Conservation (phyloP, 139 green algal genomes). For the Chlorella sp. region DNA sequence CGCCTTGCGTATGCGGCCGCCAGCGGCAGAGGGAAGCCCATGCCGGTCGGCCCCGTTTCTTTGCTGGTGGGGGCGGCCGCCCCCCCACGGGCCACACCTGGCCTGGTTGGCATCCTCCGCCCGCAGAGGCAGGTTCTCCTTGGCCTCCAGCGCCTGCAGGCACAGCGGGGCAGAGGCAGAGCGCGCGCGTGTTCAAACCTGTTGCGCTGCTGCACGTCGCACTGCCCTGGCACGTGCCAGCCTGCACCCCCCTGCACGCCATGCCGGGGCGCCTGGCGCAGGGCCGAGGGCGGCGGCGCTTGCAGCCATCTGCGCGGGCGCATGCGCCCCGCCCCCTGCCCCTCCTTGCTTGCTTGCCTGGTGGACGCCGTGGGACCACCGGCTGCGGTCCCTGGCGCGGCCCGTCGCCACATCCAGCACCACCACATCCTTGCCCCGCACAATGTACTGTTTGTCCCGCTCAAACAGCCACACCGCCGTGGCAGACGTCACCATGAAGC, state of each 20-base stretch:
- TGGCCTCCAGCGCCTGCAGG: constrained; percentile 75
- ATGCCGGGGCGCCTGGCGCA: too few species aligned
- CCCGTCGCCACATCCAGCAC: constrained; percentile 71
- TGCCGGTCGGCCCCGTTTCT: too few species aligned
- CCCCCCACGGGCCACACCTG: too few species aligned
- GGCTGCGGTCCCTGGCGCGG: constrained; percentile 30
- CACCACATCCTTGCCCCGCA: constrained; percentile 50
- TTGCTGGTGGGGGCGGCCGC: too few species aligned
- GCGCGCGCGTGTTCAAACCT: too few species aligned
- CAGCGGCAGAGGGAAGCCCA: too few species aligned
- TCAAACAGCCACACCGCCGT: constrained; percentile 55
- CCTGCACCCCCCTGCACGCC: too few species aligned
- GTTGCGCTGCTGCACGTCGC: too few species aligned
- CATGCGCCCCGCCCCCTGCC: background rate
- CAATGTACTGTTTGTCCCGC: constrained; percentile 71
- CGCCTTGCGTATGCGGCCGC: too few species aligned
- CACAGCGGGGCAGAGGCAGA: background rate
- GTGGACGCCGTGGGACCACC: constrained; percentile 74
- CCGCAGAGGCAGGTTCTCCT: constrained; percentile 58
- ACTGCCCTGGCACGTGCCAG: too few species aligned
- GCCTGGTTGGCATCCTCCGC: constrained; percentile 28
- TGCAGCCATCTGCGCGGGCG: too few species aligned
- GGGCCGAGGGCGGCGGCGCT: too few species aligned
- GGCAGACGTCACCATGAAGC: constrained; percentile 53
- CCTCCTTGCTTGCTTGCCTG: constrained; percentile 36